Evolutionary conservation across 352 stramenopile genomes (phyloP).

Genomic region (Globisporangium takayamanum): DNA sequence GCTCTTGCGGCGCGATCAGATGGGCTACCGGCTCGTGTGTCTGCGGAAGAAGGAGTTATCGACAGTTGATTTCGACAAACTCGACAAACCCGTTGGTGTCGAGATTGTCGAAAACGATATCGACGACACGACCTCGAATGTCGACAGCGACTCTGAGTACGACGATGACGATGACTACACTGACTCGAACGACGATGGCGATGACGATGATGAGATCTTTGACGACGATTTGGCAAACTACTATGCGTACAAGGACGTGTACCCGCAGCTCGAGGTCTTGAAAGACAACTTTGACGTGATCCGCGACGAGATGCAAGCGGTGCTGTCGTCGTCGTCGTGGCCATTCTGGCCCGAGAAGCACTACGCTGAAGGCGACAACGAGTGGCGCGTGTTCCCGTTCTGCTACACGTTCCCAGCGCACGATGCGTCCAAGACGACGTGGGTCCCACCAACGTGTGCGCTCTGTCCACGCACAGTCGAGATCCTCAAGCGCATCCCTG

Average conservation of each 20-base stretch:
- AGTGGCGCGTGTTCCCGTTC: constrained; percentile 87
- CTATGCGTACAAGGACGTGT: constrained; percentile 68
- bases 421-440: constrained; percentile 76
- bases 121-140: not conserved
- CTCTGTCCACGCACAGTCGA: constrained; percentile 78
- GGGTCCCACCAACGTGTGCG: constrained; percentile 66
- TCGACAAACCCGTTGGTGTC: constrained; percentile 18
- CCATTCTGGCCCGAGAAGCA: constrained; percentile 85
- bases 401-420: constrained; percentile 89
- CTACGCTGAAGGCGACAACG: constrained; percentile 60
- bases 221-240: constrained; percentile 72
- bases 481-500: constrained; percentile 53
- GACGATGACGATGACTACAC: constrained; percentile 27
- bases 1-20: constrained; percentile 34
- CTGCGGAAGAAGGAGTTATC: constrained; percentile 19
- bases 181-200: constrained; percentile 21
- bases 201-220: constrained; percentile 52
- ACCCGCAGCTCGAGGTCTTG: constrained; percentile 70
- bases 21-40: constrained; percentile 48
- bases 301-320: constrained; percentile 62
- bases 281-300: constrained; percentile 70
- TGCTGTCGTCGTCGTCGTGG: constrained; percentile 55
- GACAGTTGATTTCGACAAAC: not conserved
- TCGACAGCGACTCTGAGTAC: constrained; percentile 3
- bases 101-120: not conserved